Evolutionary conservation across 2,329 filamentous ascomycete genomes (phyloP).

Genomic region (Sporothrix mexicana): DNA sequence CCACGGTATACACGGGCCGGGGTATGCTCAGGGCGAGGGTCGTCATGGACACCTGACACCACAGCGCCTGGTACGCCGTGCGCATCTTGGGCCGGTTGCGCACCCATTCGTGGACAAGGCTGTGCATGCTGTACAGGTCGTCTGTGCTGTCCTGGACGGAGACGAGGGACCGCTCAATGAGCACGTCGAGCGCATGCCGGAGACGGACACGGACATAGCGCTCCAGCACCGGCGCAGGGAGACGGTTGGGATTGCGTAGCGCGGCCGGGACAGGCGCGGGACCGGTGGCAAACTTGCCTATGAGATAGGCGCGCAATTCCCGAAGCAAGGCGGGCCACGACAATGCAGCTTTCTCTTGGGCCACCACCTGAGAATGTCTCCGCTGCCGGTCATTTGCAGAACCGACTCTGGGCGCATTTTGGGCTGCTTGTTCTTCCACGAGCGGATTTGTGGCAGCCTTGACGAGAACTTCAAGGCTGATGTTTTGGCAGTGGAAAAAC

Average conservation of each 20-base stretch:
- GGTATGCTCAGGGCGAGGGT: background rate
- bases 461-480: background rate
- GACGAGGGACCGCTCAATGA: background rate
- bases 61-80: background rate
- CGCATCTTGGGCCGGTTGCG: background rate
- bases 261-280: background rate
- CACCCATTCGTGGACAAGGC: background rate
- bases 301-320: background rate
- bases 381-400: too few relatives aligned
- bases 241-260: background rate
- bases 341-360: too few relatives aligned
- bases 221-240: background rate
- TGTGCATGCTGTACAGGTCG: conserved; percentile 10
- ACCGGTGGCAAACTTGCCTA: background rate
- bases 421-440: background rate
- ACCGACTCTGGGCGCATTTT: background rate
- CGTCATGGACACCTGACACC: background rate
- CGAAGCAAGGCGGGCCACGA: background rate
- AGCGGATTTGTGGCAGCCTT: background rate
- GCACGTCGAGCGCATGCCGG: conserved; percentile 1
- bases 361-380: too few relatives aligned
- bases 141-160: background rate
- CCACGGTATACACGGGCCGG: background rate
- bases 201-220: background rate
- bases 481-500: background rate